A percentile compares a stretch with the other conserved stretches of the same genome.
Conservation (phyloP, 2,329 filamentous ascomycete species). For the Colletotrichum filicis region DNA sequence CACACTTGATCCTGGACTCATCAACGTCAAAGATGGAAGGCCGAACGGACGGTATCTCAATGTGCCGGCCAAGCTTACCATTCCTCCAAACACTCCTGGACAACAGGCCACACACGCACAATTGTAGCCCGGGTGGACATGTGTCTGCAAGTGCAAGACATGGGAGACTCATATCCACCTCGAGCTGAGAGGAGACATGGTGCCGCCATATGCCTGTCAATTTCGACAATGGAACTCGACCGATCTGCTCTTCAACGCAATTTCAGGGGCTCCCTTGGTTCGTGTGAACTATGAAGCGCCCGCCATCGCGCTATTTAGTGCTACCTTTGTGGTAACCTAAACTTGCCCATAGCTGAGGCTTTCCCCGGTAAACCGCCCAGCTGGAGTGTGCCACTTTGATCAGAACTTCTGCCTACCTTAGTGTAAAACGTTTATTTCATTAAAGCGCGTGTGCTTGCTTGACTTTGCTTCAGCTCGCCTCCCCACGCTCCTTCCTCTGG, state of each 20-base stretch:
- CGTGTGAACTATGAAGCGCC: conserved; percentile 9
- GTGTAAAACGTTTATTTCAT: not conserved
- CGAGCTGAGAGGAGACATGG: not conserved
- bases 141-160: not conserved
- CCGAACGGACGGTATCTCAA: not conserved
- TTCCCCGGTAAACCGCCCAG: not conserved
- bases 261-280: conserved; percentile 8
- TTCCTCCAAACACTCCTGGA: conserved; percentile 1
- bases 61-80: not conserved
- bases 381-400: not conserved
- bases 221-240: not conserved
- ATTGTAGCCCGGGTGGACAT: not conserved
- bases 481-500: not conserved
- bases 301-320: conserved; percentile 2
- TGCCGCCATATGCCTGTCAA: not conserved
- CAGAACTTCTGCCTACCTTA: not conserved
- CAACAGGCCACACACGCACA: not conserved
- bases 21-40: not conserved
- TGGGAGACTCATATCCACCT: not conserved
- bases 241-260: not conserved
- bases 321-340: not conserved
- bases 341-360: not conserved
- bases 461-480: not conserved
- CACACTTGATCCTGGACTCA: not conserved
- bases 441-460: not conserved